Evolutionary conservation across 1,139 yeast species (phyloP).

Genomic region (Lodderomyces pseudojiufengensis): DNA sequence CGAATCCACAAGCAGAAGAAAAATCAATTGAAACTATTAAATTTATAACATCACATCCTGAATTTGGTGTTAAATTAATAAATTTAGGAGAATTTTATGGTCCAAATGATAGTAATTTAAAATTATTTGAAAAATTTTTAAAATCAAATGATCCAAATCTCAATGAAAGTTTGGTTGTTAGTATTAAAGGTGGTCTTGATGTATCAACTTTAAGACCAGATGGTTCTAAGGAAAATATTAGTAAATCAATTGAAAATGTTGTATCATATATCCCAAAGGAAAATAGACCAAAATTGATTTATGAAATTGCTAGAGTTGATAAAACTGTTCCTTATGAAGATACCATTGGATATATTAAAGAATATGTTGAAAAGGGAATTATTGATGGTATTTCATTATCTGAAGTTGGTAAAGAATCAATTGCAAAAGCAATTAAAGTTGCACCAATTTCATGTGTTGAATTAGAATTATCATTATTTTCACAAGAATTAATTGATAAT

Average conservation of each 20-base stretch:
- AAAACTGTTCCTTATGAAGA: conserved; percentile 44
- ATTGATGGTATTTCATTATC: conserved; percentile 68
- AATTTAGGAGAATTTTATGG: conserved; percentile 85
- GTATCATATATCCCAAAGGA: conserved; percentile 36
- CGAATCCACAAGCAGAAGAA: conserved; percentile 41
- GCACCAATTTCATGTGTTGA: conserved; percentile 65
- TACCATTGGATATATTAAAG: conserved; percentile 47
- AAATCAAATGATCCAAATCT: conserved; percentile 48
- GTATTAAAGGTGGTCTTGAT: conserved; percentile 65
- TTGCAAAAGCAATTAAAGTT: conserved; percentile 48
- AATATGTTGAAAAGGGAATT: conserved; percentile 50
- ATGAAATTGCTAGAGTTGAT: conserved; percentile 70
- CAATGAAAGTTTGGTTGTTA: conserved; percentile 47
- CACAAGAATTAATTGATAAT: conserved; percentile 54
- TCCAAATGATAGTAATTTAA: conserved; percentile 36
- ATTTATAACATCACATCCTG: conserved; percentile 34
- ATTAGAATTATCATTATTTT: conserved; percentile 67
- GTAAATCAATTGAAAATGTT: conserved; percentile 49
- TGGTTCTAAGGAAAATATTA: conserved; percentile 47
- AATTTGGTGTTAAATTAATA: conserved; percentile 53
- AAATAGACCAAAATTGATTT: conserved; percentile 46
- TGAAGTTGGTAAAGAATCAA: conserved; percentile 62
- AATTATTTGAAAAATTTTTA: conserved; percentile 55
- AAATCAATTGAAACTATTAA: conserved; percentile 46
- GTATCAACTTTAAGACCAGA: conserved; percentile 36